Evolutionary conservation across 305 asterid species (phyloP).

Genomic region (Fraxinus sp.): DNA sequence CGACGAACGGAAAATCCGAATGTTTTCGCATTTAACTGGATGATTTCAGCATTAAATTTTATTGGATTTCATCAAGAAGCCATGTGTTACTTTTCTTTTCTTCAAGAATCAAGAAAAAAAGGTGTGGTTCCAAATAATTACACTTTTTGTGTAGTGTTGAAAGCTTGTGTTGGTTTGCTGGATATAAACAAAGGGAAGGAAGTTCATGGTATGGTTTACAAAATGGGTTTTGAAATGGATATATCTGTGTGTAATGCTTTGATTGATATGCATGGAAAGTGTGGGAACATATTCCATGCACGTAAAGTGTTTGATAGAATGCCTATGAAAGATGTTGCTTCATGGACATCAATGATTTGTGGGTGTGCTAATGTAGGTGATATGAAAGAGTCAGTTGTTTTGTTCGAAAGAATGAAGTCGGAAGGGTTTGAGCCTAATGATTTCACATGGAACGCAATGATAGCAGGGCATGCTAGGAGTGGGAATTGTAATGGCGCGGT

Average conservation of each 20-base stretch:
- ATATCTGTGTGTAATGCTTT: background rate
- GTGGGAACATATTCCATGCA: background rate
- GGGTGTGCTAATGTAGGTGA: background rate
- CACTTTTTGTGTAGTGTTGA: background rate
- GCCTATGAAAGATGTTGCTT: background rate
- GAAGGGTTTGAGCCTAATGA: background rate
- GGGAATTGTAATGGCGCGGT: slow-evolving; percentile 39
- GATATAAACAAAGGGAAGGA: background rate
- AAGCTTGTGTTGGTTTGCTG: background rate
- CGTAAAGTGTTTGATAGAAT: background rate
- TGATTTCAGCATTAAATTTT: slow-evolving; percentile 42
- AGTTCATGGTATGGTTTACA: background rate
- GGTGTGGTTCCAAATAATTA: background rate
- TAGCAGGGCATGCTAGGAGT: background rate
- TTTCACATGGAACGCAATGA: background rate
- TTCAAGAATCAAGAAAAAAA: background rate
- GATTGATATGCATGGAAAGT: background rate
- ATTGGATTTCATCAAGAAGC: slow-evolving; percentile 26
- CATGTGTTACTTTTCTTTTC: background rate
- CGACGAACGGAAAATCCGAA: slow-evolving; percentile 42
- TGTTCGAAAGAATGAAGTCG: background rate
- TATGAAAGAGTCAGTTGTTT: background rate
- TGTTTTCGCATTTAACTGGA: slow-evolving; percentile 61
- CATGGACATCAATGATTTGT: background rate
- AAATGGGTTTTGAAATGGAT: background rate